Evolutionary conservation across 257 asterid genomes (phyloP).

Genomic region (Haberlea rhodopensis): DNA sequence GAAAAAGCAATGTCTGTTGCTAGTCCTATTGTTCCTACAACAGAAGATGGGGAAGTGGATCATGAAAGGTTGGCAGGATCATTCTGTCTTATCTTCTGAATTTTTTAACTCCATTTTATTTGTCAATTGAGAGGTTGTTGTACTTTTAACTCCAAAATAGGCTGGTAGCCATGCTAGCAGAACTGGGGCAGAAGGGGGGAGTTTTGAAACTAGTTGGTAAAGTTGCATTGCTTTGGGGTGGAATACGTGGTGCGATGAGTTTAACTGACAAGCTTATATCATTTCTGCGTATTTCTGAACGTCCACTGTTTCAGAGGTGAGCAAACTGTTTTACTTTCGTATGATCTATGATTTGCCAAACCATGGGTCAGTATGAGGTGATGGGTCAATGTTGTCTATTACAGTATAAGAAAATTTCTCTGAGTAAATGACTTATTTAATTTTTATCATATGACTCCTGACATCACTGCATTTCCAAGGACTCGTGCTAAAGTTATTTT

Average conservation of each 20-base stretch:
- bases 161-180: constrained; percentile 83
- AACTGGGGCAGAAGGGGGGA: constrained; percentile 93
- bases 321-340: no score
- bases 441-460: no score
- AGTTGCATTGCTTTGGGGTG: constrained; percentile 95
- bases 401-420: not conserved
- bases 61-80: constrained; percentile 67
- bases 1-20: constrained; percentile 98
- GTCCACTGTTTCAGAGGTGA: constrained; percentile 86
- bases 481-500: no score
- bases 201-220: constrained; percentile 72
- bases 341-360: constrained; percentile 11
- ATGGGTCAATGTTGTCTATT: constrained; percentile 3
- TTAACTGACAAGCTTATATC: constrained; percentile 79
- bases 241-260: constrained; percentile 96
- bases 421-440: no score
- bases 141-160: constrained; percentile 42
- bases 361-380: no score
- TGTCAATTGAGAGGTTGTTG: constrained; percentile 22
- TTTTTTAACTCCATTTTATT: constrained; percentile 20
- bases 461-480: no score
- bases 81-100: not conserved
- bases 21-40: constrained; percentile 86
- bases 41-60: constrained; percentile 86
- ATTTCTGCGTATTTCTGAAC: constrained; percentile 75